Conservation (phyloP, 108 stramenopile species). For the Pseudonitzschia multistriata region DNA sequence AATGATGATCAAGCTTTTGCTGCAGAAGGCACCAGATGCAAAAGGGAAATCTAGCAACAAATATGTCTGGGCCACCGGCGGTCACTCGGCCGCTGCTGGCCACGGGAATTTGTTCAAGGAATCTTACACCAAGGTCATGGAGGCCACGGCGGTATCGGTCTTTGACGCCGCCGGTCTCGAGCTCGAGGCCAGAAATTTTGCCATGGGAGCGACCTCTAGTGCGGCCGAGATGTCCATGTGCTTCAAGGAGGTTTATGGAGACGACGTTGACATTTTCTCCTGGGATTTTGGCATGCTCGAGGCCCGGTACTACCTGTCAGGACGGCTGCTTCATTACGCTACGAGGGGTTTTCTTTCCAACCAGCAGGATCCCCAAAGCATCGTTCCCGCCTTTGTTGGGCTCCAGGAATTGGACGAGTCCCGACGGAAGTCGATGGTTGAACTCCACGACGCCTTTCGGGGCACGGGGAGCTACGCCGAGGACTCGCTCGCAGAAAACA, state of each 20-base stretch:
- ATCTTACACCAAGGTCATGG: constrained; percentile 61
- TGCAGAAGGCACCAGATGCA: background rate
- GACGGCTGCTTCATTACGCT: constrained; percentile 18
- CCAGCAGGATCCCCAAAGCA: background rate
- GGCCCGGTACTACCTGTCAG: background rate
- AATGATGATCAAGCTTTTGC: constrained; percentile 33
- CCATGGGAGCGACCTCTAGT: constrained; percentile 15
- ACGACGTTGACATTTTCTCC: constrained; percentile 55
- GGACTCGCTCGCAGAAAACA: background rate
- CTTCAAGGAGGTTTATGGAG: constrained; percentile 52
- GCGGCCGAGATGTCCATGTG: constrained; percentile 33
- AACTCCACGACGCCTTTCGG: constrained; percentile 6
- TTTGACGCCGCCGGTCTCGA: constrained; percentile 53
- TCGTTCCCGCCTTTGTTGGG: constrained; percentile 32
- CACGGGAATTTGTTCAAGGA: constrained; percentile 73
- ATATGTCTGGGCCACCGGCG: constrained; percentile 59
- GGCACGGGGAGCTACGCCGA: background rate
- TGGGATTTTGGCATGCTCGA: constrained; percentile 60
- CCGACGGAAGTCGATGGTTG: background rate
- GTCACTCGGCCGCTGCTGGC: constrained; percentile 70
- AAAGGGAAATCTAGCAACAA: background rate
- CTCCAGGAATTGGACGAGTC: background rate
- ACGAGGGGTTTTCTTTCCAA: constrained; percentile 14
- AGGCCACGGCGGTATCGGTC: constrained; percentile 22
- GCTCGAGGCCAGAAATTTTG: constrained; percentile 54